phyloP scores from a whole-genome alignment of 306 rosid genomes.

The Acacia melanoxylon region DNA sequence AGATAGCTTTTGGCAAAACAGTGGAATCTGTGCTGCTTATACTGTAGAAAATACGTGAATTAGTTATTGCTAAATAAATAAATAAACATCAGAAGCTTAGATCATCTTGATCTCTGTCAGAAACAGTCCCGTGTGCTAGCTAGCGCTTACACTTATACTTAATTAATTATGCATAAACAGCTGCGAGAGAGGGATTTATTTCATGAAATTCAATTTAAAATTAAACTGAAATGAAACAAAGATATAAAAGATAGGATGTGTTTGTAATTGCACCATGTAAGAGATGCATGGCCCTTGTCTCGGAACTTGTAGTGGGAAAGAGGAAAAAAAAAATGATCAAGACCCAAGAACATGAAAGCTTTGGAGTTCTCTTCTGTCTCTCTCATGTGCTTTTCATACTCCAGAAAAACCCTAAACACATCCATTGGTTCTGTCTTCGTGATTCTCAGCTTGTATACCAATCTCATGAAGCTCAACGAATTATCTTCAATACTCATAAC shows the following conservation, averaged over 20 bases:
- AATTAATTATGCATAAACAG: background rate
- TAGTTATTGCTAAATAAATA: background rate
- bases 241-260: slow-evolving; percentile 20
- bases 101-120: no score
- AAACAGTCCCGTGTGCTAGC: no score
- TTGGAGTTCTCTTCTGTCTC: background rate
- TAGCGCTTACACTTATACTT: no score
- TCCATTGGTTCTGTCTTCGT: background rate
- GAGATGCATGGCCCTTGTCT: slow-evolving; percentile 23
- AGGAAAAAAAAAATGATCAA: slow-evolving; percentile 17
- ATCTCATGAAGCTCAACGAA: background rate
- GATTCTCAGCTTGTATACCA: no score
- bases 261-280: slow-evolving; percentile 35
- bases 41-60: background rate
- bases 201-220: no score
- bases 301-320: slow-evolving; percentile 52
- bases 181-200: background rate
- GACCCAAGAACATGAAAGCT: slow-evolving; percentile 38
- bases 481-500: background rate
- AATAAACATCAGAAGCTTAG: no score
- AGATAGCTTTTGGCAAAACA: background rate
- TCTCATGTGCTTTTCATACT: background rate
- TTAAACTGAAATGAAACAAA: background rate
- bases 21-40: background rate
- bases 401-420: background rate